Conservation (phyloP, 345 rosid genomes). For the Murraya paniculata region DNA sequence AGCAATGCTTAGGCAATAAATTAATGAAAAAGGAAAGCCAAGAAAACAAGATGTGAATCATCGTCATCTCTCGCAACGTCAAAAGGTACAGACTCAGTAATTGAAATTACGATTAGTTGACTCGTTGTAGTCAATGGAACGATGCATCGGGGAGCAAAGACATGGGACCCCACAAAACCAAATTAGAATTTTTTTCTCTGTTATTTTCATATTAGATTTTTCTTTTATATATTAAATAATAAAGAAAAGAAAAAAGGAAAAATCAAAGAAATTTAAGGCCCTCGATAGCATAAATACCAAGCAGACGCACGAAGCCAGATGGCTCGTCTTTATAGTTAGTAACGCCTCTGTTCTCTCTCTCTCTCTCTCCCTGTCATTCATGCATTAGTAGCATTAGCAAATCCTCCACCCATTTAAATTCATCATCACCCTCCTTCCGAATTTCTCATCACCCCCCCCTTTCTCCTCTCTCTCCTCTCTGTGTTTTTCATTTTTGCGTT, state of each 20-base stretch:
- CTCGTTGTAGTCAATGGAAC: neutral
- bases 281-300: conserved; percentile 29
- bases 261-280: conserved; percentile 2
- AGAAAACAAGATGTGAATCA: neutral
- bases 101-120: neutral
- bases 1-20: neutral
- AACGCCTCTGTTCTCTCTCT: conserved; percentile 24
- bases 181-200: neutral
- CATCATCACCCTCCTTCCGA: conserved; percentile 1
- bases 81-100: neutral
- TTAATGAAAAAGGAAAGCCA: neutral
- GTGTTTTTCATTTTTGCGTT: neutral
- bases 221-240: neutral
- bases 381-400: conserved; percentile 6
- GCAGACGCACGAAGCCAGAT: conserved; percentile 34
- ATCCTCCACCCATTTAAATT: conserved; percentile 12
- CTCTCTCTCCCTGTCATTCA: conserved; percentile 12
- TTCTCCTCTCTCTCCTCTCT: neutral
- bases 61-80: neutral
- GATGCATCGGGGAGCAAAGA: neutral
- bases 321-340: conserved; percentile 33
- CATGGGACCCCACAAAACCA: conserved; percentile 2
- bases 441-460: neutral
- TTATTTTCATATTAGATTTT: neutral
- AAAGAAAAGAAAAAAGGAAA: neutral